Evolutionary conservation across 2,329 filamentous ascomycete species (phyloP).

Genomic region (Phialophora chinensis): DNA sequence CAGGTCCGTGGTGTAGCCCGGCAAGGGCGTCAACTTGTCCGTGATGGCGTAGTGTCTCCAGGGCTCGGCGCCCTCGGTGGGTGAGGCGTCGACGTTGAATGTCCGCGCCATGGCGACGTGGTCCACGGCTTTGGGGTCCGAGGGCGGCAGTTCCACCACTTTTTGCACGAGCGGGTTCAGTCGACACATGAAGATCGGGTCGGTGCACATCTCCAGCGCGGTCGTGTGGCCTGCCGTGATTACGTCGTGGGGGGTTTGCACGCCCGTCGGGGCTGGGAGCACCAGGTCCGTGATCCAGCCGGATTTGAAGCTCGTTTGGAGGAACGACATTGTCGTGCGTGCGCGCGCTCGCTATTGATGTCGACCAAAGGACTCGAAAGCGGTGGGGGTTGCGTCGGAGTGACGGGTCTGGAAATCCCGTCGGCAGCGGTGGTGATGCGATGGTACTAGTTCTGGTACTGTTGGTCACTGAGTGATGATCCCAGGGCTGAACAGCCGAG

Average conservation of each 20-base stretch:
- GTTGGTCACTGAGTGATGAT: background rate
- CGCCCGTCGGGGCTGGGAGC: conserved; percentile 22
- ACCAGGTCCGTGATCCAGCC: conserved; percentile 37
- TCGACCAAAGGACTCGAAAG: background rate
- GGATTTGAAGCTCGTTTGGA: conserved; percentile 35
- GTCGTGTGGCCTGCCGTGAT: conserved; percentile 25
- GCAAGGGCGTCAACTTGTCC: conserved; percentile 34
- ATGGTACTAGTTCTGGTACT: too few relatives aligned
- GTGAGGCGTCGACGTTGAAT: conserved; percentile 24
- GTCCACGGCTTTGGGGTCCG: conserved; percentile 32
- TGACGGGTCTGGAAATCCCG: background rate
- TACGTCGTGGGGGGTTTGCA: conserved; percentile 26
- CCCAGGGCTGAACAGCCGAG: background rate
- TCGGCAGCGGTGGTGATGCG: background rate
- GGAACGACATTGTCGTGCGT: conserved; percentile 22
- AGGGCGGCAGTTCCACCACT: conserved; percentile 20
- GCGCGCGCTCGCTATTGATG: background rate
- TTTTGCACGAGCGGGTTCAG: conserved; percentile 31
- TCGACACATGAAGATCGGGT: conserved; percentile 28
- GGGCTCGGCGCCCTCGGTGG: conserved; percentile 21
- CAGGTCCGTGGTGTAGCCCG: conserved; percentile 31
- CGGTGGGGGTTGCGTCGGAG: background rate
- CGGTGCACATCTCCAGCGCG: conserved; percentile 30
- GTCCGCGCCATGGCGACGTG: conserved; percentile 11
- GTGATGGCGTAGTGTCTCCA: conserved; percentile 38